Evolutionary conservation across 2,329 filamentous ascomycete species (phyloP), one percentile per base, ranked within the genome.

Genomic region (Fusarium musae): DNA sequence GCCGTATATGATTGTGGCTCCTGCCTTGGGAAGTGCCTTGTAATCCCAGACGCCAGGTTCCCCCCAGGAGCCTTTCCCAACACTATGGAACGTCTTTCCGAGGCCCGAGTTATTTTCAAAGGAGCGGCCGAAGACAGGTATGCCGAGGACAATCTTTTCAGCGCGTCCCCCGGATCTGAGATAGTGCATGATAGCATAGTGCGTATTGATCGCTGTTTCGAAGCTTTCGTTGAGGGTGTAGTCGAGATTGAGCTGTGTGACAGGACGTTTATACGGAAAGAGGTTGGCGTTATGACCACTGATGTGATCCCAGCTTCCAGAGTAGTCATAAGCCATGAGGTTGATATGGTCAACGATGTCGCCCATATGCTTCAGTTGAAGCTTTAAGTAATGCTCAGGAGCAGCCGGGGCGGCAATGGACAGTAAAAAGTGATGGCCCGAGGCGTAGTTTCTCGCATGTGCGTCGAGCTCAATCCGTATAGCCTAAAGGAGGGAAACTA

Each of bases 211-310:
- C 32, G 30, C 30, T 19, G 32, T 52, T 26, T 36, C 49, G 32
- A 52, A 36, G 30, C 30, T 36, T 52, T 56, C 63, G 11, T 37
- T 65, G 13, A 72, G 47, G 21, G 67, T 54, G 12, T 57, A 39
- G 21, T 74, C 68, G 7, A 69, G 57, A 42, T 66, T 72, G 40
- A 61, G 71, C 12, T 40, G 21, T 28, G 57, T 69, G 39, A 40
- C 37, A 30, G 34, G 50, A 26, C n/a, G 26, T 30, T 56, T 43
- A 32, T 72, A 71, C 12, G 89, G 89, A 92, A 6, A 74, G 21
- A 74, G 54, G 30, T 74, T 74, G 40, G 71, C 71, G 32, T 60
- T 72, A 26, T 74, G 71, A 13, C 67, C 71, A 21, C 71, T 74
- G 32, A 34, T 58, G 82, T 85, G 85, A 37, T 59, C 44, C 42